A percentile compares a stretch with the other conserved stretches of the same genome.
phyloP scores from a whole-genome alignment of 345 rosid genomes.

The Populus euphratica region DNA sequence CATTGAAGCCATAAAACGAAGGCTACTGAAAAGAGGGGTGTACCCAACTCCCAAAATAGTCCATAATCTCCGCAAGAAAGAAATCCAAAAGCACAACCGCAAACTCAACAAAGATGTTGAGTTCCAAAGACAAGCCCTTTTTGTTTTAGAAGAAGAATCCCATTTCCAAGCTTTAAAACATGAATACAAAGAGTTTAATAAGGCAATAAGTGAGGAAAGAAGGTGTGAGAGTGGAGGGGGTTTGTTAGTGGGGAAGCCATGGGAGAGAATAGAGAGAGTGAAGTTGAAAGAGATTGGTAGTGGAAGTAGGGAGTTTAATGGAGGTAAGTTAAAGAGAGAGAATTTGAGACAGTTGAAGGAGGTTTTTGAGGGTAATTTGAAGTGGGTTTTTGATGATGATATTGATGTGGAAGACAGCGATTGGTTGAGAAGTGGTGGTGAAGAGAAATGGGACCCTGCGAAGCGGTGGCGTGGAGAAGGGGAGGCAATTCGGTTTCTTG shows the following conservation, averaged over 20 bases:
- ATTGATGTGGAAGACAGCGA: constrained; percentile 45
- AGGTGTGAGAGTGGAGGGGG: constrained; percentile 9
- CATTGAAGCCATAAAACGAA: constrained; percentile 51
- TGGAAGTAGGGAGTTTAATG: constrained; percentile 41
- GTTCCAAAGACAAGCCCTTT: constrained; percentile 27
- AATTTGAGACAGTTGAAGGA: constrained; percentile 64
- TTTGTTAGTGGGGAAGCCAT: constrained; percentile 66
- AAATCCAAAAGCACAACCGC: constrained; percentile 75
- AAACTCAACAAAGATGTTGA: constrained; percentile 39
- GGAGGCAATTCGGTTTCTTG: constrained; percentile 66
- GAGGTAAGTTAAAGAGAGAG: constrained; percentile 44
- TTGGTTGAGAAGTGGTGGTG: constrained; percentile 19
- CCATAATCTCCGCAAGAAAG: constrained; percentile 65
- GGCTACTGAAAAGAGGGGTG: constrained; percentile 52
- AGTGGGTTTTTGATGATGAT: constrained; percentile 85
- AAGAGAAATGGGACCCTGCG: constrained; percentile 35
- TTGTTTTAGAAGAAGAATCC: constrained; percentile 44
- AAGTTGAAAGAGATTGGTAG: constrained; percentile 53
- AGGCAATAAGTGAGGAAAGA: constrained; percentile 29
- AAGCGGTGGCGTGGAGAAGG: constrained; percentile 62
- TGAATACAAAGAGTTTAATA: constrained; percentile 65
- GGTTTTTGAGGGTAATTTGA: constrained; percentile 64
- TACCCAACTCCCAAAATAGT: constrained; percentile 71
- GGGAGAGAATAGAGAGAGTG: constrained; percentile 77
- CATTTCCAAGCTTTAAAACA: constrained; percentile 44